A percentile compares a stretch with the other conserved stretches of the same genome.
These are phyloP conservation scores for Fusarium sp. DNA, from an alignment of 2,329 filamentous ascomycete genomes.

Conservation along the genomic window DNA sequence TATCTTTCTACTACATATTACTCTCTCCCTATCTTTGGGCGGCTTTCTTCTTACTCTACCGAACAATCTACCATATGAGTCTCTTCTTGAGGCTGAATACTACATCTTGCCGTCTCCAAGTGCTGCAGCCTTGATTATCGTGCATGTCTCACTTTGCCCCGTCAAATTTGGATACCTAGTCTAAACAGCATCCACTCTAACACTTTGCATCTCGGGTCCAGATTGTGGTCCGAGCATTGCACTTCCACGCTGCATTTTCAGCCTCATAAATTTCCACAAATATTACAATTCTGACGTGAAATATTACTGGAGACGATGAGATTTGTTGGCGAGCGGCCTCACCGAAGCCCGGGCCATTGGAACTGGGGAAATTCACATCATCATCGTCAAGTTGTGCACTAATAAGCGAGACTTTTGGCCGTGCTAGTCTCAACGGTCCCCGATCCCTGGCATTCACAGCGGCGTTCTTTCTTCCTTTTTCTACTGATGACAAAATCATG, in stretches of 20 bases:
- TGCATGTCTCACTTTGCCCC: background rate
- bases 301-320: background rate
- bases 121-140: constrained; percentile 15
- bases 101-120: constrained; percentile 18
- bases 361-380: constrained; percentile 1
- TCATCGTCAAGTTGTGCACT: constrained; percentile 4
- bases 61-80: constrained; percentile 8
- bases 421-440: constrained; percentile 15
- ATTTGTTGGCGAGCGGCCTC: constrained; percentile 11
- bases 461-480: background rate
- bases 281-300: background rate
- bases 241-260: background rate
- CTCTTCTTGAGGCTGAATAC: constrained; percentile 22
- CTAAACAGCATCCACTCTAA: constrained; percentile 7
- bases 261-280: constrained; percentile 23
- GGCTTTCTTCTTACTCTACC: constrained; percentile 16
- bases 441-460: constrained; percentile 14
- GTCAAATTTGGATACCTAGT: background rate
- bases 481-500: constrained; percentile 19
- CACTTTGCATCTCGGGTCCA: background rate
- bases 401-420: constrained; percentile 10
- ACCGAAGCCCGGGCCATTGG: constrained; percentile 7
- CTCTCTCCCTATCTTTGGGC: constrained; percentile 4
- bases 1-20: constrained; percentile 14
- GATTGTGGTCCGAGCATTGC: constrained; percentile 7